Conservation (phyloP, 192 early-diverging fungal genomes). For the Backusella westeae region DNA sequence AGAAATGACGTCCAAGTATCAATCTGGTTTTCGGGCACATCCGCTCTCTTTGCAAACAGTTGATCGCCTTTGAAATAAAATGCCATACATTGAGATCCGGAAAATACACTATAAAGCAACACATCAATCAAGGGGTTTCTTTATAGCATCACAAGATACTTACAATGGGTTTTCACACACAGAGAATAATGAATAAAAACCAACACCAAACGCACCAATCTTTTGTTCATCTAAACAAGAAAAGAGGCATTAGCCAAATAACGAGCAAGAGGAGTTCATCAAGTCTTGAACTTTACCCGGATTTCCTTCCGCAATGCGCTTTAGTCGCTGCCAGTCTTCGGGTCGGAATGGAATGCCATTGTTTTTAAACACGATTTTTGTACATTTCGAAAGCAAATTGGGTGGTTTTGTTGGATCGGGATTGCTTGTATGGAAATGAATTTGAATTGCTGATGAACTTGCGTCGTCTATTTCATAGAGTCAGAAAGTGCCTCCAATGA, state of each 20-base stretch:
- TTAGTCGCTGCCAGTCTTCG: slow-evolving; percentile 80
- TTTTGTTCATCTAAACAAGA: slow-evolving; percentile 45
- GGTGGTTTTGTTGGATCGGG: slow-evolving; percentile 30
- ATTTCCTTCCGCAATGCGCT: slow-evolving; percentile 91
- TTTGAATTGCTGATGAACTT: slow-evolving; percentile 51
- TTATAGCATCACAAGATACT: slow-evolving; percentile 13
- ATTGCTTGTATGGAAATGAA: slow-evolving; percentile 50
- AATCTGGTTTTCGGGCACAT: slow-evolving; percentile 42
- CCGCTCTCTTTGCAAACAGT: slow-evolving; percentile 74
- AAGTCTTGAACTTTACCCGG: slow-evolving; percentile 59
- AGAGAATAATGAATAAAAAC: slow-evolving; percentile 86
- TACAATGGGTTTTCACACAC: slow-evolving; percentile 89
- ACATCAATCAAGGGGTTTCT: background rate
- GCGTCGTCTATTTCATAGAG: slow-evolving; percentile 65
- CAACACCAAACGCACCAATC: slow-evolving; percentile 80
- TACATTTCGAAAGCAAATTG: slow-evolving; percentile 44
- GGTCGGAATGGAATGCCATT: slow-evolving; percentile 78
- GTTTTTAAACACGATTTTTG: slow-evolving; percentile 68
- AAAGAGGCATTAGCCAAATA: background rate
- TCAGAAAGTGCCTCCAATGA: slow-evolving; percentile 15
- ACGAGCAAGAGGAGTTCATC: background rate
- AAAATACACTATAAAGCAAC: slow-evolving; percentile 52
- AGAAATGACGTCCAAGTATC: slow-evolving; percentile 71
- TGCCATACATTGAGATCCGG: slow-evolving; percentile 75
- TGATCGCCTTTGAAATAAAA: slow-evolving; percentile 91